A percentile compares a stretch with the other conserved stretches of the same genome.
phyloP scores from a whole-genome alignment of 805 yeast species.

The Spathaspora girioi region DNA sequence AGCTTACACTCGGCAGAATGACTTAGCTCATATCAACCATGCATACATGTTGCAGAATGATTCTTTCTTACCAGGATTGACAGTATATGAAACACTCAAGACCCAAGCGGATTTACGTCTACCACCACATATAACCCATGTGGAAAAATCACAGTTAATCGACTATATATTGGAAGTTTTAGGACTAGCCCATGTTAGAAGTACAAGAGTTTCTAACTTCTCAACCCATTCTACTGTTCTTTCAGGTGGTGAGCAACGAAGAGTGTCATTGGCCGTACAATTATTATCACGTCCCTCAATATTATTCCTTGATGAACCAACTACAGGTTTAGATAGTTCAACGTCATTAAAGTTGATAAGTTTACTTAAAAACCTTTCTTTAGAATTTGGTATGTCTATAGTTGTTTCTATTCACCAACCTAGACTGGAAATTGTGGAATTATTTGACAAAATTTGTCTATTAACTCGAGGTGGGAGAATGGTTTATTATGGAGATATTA shows the following conservation, averaged over 20 bases:
- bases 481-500: slow-evolving; percentile 42
- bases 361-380: slow-evolving; percentile 49
- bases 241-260: slow-evolving; percentile 82
- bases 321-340: slow-evolving; percentile 81
- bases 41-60: slow-evolving; percentile 81
- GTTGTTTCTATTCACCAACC: slow-evolving; percentile 84
- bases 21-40: slow-evolving; percentile 19
- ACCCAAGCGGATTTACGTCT: slow-evolving; percentile 72
- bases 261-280: slow-evolving; percentile 77
- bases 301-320: slow-evolving; percentile 80
- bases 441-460: slow-evolving; percentile 66
- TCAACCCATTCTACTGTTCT: slow-evolving; percentile 51
- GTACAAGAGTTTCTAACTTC: slow-evolving; percentile 51
- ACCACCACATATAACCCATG: slow-evolving; percentile 40
- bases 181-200: slow-evolving; percentile 61
- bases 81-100: slow-evolving; percentile 65
- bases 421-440: slow-evolving; percentile 64
- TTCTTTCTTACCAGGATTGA: slow-evolving; percentile 63
- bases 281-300: slow-evolving; percentile 72
- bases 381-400: slow-evolving; percentile 62
- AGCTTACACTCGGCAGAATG: slow-evolving; percentile 18
- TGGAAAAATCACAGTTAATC: slow-evolving; percentile 48
- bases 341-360: slow-evolving; percentile 64
- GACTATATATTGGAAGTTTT: slow-evolving; percentile 59
- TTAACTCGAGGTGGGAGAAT: slow-evolving; percentile 57